These are phyloP conservation scores for Rhododendron ovatum DNA, from an alignment of 148 eudicot genomes.

Conservation along the genomic window DNA sequence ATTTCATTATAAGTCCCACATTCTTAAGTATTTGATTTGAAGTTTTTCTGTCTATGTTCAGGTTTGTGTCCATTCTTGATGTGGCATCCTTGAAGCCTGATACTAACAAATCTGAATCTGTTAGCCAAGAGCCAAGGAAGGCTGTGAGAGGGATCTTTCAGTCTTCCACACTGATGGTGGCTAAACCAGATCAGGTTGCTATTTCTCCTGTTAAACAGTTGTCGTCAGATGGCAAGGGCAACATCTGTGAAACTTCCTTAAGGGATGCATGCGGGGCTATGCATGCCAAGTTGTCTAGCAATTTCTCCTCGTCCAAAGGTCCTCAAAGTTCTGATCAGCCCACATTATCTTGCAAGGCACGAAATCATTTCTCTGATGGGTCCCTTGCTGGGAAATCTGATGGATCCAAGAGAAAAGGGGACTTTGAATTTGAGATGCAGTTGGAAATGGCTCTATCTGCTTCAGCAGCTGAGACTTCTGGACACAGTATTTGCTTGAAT, in stretches of 20 bases:
- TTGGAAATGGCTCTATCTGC: constrained; percentile 84
- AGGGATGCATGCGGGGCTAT: constrained; percentile 18
- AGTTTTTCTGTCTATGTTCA: constrained; percentile 20
- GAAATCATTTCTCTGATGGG: constrained; percentile 15
- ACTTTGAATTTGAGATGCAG: constrained; percentile 89
- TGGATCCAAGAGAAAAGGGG: constrained; percentile 69
- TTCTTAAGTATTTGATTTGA: neutral
- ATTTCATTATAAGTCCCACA: neutral
- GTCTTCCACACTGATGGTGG: constrained; percentile 84
- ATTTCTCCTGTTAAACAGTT: constrained; percentile 25
- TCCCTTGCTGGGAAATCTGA: constrained; percentile 22
- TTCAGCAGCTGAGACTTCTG: constrained; percentile 40
- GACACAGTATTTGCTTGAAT: constrained; percentile 16
- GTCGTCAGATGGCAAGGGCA: constrained; percentile 21
- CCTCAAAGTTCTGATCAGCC: constrained; percentile 18
- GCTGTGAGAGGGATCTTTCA: constrained; percentile 48
- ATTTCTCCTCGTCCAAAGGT: constrained; percentile 15
- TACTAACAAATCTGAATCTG: constrained; percentile 37
- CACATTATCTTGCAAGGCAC: constrained; percentile 17
- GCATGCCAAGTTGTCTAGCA: constrained; percentile 15
- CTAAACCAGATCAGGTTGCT: constrained; percentile 37
- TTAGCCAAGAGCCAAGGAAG: constrained; percentile 22
- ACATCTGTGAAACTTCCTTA: constrained; percentile 22
- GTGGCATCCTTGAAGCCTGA: constrained; percentile 87
- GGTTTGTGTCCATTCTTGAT: constrained; percentile 90